Base-by-base conservation (phyloP, 306 rosid species). In the Cicer judaicum region DNA sequence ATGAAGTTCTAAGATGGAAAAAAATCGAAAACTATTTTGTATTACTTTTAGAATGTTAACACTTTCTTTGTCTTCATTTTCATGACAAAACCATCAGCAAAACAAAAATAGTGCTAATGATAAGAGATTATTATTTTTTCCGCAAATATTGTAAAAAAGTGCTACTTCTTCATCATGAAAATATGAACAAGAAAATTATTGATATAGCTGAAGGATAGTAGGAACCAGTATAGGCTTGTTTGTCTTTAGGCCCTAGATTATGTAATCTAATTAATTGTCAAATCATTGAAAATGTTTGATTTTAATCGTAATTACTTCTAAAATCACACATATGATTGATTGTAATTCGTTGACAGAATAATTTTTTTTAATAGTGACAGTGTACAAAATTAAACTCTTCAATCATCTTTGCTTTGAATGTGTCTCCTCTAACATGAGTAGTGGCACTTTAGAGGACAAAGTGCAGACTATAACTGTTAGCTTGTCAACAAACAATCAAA, bases 1-100 rank as follows among this genome's bases (percentile, higher is more conserved):
- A 24, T 76, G 59, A 80, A 72, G n/a, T 50, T 36, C 70, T 50
- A 65, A 53, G 52, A 24, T 64, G 57, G 21, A 69, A 71, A 43
- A 4, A 48, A 39, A 19, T 15, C 57, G 36, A 65, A 14, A 38
- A 15, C 10, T 15, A 46, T 65, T 18, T 10, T 10, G 18, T 8
- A 21, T 12, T 43, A 8, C 5, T 36, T 59, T 29, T 54, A 15
- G 34, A 19, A 57, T 52, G 18, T 6, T 40, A 67, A 72, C 68
- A 53, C 61, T 53, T 47, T 15, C 24, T 21, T 21, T 44, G 19
- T 67, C 13, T 36, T 44, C n/a, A 59, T 34, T 16, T 43, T 11
- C 80, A 24, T 46, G 12, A 52, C 4, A 2, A 77, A 70, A 52
- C 15, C 67, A 46, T 50, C 46, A 29, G 10, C 41, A 29, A 24